A percentile compares a stretch with the other conserved stretches of the same genome.
These are phyloP conservation scores for Talaromyces sp. DNA, from an alignment of 2,329 filamentous ascomycete species.

Conservation along the genomic window DNA sequence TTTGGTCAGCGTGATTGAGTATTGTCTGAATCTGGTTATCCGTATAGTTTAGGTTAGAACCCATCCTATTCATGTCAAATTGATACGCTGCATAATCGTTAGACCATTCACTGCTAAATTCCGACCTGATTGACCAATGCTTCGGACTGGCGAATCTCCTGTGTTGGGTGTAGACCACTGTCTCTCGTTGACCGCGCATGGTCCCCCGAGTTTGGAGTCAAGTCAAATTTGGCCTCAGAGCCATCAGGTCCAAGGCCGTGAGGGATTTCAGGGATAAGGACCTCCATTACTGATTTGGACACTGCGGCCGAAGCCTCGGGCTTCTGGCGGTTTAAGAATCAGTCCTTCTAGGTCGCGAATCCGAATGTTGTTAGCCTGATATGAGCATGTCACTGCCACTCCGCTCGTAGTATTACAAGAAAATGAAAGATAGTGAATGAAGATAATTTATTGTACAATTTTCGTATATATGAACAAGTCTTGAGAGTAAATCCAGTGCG, in stretches of 20 bases:
- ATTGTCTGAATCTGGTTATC: background rate
- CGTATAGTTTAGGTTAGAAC: background rate
- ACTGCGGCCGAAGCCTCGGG: background rate
- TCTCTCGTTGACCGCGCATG: background rate
- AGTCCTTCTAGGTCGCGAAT: background rate
- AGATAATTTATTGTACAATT: conserved; percentile 5
- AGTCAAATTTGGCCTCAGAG: background rate
- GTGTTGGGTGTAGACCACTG: background rate
- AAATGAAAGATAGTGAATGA: background rate
- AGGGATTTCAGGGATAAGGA: background rate
- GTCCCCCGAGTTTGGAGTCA: background rate
- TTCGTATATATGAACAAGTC: background rate
- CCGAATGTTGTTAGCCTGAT: background rate
- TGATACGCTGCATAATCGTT: background rate
- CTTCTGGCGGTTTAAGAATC: background rate
- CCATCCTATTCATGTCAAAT: background rate
- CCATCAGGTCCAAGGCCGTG: background rate
- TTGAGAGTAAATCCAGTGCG: background rate
- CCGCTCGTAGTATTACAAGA: too few species aligned
- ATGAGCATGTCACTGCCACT: background rate
- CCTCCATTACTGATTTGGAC: background rate
- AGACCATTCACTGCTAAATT: background rate
- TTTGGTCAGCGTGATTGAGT: background rate
- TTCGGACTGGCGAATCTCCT: background rate
- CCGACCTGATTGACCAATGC: background rate